Evolutionary conservation across 257 asterid genomes (phyloP), one percentile per base, ranked within the genome.

Genomic region (Voacanga thouarsii): DNA sequence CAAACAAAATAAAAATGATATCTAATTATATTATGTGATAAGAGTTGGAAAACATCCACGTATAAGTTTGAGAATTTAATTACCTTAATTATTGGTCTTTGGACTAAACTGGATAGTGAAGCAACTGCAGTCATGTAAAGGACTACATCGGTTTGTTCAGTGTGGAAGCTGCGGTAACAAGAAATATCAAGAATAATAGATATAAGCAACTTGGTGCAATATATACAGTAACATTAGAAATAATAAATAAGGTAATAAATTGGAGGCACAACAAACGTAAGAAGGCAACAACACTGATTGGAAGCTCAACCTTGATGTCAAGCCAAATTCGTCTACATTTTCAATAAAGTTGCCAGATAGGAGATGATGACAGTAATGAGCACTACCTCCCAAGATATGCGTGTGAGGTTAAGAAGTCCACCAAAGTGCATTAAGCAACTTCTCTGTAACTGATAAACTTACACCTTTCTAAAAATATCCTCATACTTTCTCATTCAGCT

Each of bases 81-180:
- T 78, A 95, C 99, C 99, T 92, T 91, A 85, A 91, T 59, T 41
- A 80, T 83, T 78, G 99, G 97, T 78, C 88, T 86, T 78, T 82
- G 89, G 77, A 95, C 99, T 75, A 87, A 90, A 82, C 82, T 82
- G 33, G 97, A 91, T 80, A 84, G 76, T 47, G 94, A 92, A 79
- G 96, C 90, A 76, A 90, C 81, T 70, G 99, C 96, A 56, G 98
- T 95, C 82, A 88, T 70, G 89, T 95, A 88, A 78, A 93, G 89
- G 80, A 90, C 85, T 65, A 92, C 91, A 74, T 70, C 94, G 81
- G 91, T 91, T 85, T 91, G 97, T 81, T 89, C 99, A 61, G 96
- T 89, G 79, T 55, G 67, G 86, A 95, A 91, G 87, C 99, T 95
- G 96, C 78, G 85, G 78, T 57, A 82, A 67, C 74, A 85, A 76